phyloP scores from a whole-genome alignment of 768 basidiomycete species.

The Lanmaoa pseudosensibilis region DNA sequence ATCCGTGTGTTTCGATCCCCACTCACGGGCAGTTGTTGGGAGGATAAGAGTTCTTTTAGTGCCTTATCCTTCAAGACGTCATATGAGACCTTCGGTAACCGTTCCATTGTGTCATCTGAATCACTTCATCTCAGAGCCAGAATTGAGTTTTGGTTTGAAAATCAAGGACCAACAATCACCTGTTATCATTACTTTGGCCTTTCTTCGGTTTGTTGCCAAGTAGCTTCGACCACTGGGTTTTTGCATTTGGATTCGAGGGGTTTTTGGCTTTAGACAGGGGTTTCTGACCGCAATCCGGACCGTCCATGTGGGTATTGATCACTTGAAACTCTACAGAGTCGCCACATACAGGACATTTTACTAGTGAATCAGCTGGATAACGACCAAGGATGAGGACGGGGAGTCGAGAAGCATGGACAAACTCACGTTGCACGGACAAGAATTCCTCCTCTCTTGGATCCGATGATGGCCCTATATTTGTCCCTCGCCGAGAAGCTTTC shows the following conservation, averaged over 20 bases:
- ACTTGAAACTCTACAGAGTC: constrained; percentile 42
- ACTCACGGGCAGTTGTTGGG: constrained; percentile 47
- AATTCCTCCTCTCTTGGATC: constrained; percentile 35
- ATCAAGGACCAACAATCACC: constrained; percentile 6
- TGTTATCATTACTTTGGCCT: constrained; percentile 43
- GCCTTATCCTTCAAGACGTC: constrained; percentile 60
- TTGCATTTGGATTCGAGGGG: constrained; percentile 26
- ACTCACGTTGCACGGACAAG: constrained; percentile 16
- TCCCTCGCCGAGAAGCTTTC: constrained; percentile 14
- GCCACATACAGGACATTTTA: constrained; percentile 65
- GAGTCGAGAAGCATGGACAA: background rate
- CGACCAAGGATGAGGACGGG: background rate
- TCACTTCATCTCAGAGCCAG: constrained; percentile 20
- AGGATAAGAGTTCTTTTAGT: constrained; percentile 53
- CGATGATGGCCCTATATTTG: constrained; percentile 28
- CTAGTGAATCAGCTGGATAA: constrained; percentile 35
- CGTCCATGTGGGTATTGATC: constrained; percentile 70
- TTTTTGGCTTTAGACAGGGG: constrained; percentile 17
- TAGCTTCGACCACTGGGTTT: constrained; percentile 46
- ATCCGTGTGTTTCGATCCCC: constrained; percentile 55
- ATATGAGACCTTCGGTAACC: constrained; percentile 66
- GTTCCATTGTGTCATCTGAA: constrained; percentile 39
- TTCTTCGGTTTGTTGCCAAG: constrained; percentile 34
- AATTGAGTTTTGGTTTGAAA: constrained; percentile 8
- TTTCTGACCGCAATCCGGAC: constrained; percentile 44